Percentiles rank a stretch among this genome's conserved stretches.
These are phyloP conservation scores for Tylopilus subfusipes DNA, from an alignment of 768 basidiomycete genomes.

Conservation along the genomic window DNA sequence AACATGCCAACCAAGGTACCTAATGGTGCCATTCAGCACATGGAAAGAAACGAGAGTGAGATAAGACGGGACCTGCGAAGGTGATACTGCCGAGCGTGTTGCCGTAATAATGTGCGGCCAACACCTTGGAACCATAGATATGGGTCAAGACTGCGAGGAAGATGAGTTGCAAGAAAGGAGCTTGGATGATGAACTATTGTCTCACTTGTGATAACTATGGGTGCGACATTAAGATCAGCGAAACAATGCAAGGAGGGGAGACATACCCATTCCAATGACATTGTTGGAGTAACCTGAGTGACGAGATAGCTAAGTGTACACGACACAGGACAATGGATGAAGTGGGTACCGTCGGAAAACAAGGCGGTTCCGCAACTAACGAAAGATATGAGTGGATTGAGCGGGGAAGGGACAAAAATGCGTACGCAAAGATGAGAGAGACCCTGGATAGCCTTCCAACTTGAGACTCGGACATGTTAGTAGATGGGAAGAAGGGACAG, in stretches of 20 bases:
- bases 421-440: constrained; percentile 83
- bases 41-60: constrained; percentile 62
- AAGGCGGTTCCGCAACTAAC: constrained; percentile 80
- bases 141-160: constrained; percentile 55
- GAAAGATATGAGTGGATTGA: neutral
- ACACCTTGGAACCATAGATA: constrained; percentile 58
- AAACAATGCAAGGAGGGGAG: neutral
- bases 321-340: neutral
- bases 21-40: constrained; percentile 63
- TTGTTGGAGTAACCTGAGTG: constrained; percentile 75
- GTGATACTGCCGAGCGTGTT: constrained; percentile 61
- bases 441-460: constrained; percentile 44
- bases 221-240: neutral
- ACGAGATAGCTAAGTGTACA: constrained; percentile 2
- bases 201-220: constrained; percentile 65
- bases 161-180: neutral
- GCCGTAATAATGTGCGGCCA: constrained; percentile 55
- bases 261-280: constrained; percentile 72
- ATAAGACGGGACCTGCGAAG: constrained; percentile 74
- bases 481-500: neutral
- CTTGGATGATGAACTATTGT: neutral
- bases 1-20: constrained; percentile 89
- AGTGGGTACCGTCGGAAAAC: constrained; percentile 70
- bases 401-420: constrained; percentile 6
- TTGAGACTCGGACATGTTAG: constrained; percentile 17